Percentiles rank a stretch among this genome's conserved stretches.
Conservation (phyloP, 176 grass and related monocot species). For the Cenchrus purpureus region DNA sequence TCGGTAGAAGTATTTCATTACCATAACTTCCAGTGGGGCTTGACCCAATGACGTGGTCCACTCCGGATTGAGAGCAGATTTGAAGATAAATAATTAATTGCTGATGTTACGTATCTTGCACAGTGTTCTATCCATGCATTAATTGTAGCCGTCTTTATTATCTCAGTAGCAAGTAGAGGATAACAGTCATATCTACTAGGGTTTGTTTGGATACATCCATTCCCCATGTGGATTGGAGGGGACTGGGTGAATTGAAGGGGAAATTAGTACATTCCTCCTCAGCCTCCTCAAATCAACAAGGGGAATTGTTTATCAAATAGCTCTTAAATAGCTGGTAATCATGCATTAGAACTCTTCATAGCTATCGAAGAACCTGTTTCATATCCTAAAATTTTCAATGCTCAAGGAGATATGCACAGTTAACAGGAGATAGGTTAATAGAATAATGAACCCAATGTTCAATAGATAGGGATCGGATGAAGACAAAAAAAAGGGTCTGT, state of each 20-base stretch:
- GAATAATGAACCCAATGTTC: not conserved
- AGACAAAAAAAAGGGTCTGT: not conserved
- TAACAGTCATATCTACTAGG: not conserved
- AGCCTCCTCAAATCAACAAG: not conserved
- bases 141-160: not conserved
- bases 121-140: slow-evolving; percentile 1
- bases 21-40: slow-evolving; percentile 25
- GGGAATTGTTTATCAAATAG: not conserved
- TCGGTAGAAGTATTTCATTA: slow-evolving; percentile 19
- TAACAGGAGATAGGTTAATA: not conserved
- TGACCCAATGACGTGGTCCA: slow-evolving; percentile 39
- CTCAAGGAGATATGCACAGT: not conserved
- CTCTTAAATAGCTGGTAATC: not conserved
- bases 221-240: not conserved
- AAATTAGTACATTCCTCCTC: not conserved
- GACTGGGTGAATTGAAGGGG: too few species aligned
- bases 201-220: not conserved
- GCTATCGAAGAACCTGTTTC: not conserved
- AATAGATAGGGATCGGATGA: not conserved
- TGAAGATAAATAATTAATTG: not conserved
- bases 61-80: slow-evolving; percentile 23
- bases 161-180: not conserved
- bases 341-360: not conserved
- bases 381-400: not conserved
- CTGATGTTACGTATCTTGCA: not conserved